These are phyloP conservation scores for Annulohypoxylon truncatum DNA, from an alignment of 2,329 filamentous ascomycete species.

Conservation along the genomic window DNA sequence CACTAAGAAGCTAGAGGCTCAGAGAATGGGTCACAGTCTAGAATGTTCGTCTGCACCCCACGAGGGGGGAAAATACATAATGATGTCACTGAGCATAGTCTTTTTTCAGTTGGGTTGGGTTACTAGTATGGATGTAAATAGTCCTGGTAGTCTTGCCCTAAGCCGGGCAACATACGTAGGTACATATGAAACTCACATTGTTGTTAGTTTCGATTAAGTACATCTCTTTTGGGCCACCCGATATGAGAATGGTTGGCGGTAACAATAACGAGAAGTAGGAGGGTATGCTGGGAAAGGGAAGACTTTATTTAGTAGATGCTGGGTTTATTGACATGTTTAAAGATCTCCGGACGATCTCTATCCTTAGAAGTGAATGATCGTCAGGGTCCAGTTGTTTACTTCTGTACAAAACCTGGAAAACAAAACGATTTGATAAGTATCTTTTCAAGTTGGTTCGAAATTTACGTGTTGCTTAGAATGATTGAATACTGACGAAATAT, in stretches of 20 bases:
- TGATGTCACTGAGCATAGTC: slow-evolving; percentile 32
- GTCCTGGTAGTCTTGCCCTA: not conserved
- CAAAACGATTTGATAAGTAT: not conserved
- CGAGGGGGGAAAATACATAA: not conserved
- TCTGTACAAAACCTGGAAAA: not conserved
- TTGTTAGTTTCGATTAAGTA: not conserved
- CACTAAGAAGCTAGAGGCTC: not conserved
- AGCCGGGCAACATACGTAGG: not conserved
- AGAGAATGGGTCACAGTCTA: slow-evolving; percentile 12
- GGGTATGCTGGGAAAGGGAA: not conserved
- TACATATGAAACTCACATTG: not conserved
- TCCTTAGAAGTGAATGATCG: slow-evolving; percentile 33
- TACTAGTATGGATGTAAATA: too few species aligned
- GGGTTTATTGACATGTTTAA: not conserved
- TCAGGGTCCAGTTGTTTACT: slow-evolving; percentile 35
- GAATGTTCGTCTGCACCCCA: slow-evolving; percentile 23
- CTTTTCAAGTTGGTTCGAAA: not conserved
- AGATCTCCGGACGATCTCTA: slow-evolving; percentile 19
- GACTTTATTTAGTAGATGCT: slow-evolving; percentile 3
- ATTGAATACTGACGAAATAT: not conserved
- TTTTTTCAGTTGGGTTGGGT: not conserved
- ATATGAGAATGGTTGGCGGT: not conserved
- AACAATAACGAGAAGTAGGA: not conserved
- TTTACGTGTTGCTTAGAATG: not conserved
- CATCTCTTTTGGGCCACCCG: not conserved